Conservation (phyloP, 805 yeast species). For the Wickerhamomyces chambardii region DNA sequence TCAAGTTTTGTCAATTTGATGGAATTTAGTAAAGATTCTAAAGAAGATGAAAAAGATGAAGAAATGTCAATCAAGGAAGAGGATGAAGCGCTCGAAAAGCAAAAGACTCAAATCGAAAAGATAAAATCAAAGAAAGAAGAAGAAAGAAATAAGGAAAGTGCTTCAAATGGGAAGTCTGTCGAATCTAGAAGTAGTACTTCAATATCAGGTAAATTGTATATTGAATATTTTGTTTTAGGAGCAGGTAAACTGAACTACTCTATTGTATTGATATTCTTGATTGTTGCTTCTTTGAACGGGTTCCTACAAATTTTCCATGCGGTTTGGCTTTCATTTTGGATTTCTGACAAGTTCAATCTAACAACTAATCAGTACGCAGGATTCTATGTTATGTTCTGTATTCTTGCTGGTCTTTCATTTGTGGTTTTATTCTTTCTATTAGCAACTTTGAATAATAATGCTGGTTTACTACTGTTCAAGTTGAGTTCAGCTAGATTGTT, state of each 20-base stretch:
- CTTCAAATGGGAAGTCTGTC: slow-evolving; percentile 15
- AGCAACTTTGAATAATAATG: slow-evolving; percentile 40
- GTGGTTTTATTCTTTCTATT: slow-evolving; percentile 47
- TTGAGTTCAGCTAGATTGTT: slow-evolving; percentile 46
- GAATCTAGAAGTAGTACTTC: slow-evolving; percentile 13
- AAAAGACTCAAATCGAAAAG: slow-evolving; percentile 12
- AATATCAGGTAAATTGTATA: slow-evolving; percentile 24
- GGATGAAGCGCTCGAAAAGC: slow-evolving; percentile 13
- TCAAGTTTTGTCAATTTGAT: slow-evolving; percentile 40
- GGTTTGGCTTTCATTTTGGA: slow-evolving; percentile 79
- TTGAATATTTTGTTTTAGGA: slow-evolving; percentile 33
- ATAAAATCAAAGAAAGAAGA: slow-evolving; percentile 11
- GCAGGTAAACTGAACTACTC: slow-evolving; percentile 28
- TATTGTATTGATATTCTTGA: slow-evolving; percentile 20
- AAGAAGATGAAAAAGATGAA: slow-evolving; percentile 19
- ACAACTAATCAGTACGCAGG: slow-evolving; percentile 56
- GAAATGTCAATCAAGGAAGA: slow-evolving; percentile 21
- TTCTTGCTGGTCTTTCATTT: slow-evolving; percentile 35
- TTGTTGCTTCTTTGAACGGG: slow-evolving; percentile 22
- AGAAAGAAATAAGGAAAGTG: slow-evolving; percentile 20
- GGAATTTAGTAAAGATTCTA: slow-evolving; percentile 30
- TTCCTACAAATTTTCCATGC: slow-evolving; percentile 50
- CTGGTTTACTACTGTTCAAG: slow-evolving; percentile 49
- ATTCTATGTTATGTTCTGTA: slow-evolving; percentile 43
- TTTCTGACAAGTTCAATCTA: slow-evolving; percentile 36